Conservation (phyloP, 2,329 filamentous ascomycete species). For the Penicillium expansum region DNA sequence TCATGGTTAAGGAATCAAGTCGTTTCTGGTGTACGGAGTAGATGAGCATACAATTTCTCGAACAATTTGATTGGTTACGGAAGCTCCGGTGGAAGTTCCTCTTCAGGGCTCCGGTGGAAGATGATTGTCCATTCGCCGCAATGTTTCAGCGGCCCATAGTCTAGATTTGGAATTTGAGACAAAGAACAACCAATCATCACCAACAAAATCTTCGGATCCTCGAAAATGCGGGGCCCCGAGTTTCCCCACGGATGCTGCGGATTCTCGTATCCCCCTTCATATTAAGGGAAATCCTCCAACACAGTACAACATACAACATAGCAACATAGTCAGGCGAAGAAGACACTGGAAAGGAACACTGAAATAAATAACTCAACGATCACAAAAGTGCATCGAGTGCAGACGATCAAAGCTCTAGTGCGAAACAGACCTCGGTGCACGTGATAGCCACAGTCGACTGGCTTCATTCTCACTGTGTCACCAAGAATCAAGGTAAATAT, state of each 20-base stretch:
- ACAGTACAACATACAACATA: neutral
- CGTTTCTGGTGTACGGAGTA: neutral
- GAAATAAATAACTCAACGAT: neutral
- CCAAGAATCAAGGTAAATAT: neutral
- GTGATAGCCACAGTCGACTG: neutral
- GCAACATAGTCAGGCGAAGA: neutral
- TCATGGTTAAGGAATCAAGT: neutral
- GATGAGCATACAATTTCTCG: neutral
- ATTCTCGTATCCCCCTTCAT: conserved; percentile 1
- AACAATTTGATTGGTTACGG: neutral
- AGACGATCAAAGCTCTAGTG: neutral
- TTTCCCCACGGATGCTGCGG: neutral
- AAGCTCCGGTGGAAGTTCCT: conserved; percentile 1
- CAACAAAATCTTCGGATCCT: neutral
- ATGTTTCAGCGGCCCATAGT: neutral
- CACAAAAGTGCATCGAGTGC: neutral
- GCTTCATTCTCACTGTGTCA: neutral
- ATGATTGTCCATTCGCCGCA: neutral
- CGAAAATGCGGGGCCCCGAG: conserved; percentile 4
- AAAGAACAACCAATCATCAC: neutral
- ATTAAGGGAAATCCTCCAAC: neutral
- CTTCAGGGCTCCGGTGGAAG: conserved; percentile 2
- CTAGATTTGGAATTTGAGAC: neutral
- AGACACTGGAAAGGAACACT: neutral
- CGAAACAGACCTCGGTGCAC: neutral